phyloP scores from a whole-genome alignment of 257 asterid species.

The Solanum piurae region DNA sequence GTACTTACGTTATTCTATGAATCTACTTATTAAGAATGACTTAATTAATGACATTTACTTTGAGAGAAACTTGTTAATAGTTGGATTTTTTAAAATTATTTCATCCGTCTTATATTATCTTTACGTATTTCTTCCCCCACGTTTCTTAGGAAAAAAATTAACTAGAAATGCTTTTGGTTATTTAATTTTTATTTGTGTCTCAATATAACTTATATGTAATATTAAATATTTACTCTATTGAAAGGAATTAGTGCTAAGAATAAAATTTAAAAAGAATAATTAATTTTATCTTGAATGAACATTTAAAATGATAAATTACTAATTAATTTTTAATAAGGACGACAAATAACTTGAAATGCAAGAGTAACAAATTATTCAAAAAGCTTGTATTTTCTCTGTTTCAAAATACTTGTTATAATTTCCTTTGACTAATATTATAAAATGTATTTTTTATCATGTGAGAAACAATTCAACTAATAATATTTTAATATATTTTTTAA shows the following conservation, averaged over 20 bases:
- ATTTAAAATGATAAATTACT: background rate
- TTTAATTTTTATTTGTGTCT: background rate
- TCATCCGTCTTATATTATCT: background rate
- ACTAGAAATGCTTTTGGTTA: background rate
- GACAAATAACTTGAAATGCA: background rate
- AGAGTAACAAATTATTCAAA: background rate
- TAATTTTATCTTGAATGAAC: background rate
- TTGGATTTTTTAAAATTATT: background rate
- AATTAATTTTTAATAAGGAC: background rate
- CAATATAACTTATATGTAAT: background rate
- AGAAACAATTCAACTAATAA: background rate
- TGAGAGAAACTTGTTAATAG: background rate
- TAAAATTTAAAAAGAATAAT: background rate
- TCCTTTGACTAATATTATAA: background rate
- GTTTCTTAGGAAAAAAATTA: background rate
- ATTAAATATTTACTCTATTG: background rate
- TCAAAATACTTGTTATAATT: background rate
- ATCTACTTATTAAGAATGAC: background rate
- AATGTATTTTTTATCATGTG: background rate
- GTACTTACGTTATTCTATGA: background rate
- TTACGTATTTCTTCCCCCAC: background rate
- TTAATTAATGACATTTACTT: background rate
- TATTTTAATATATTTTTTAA: background rate
- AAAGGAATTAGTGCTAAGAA: background rate
- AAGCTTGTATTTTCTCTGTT: background rate